Conservation (phyloP, 768 basidiomycete genomes). For the Candolleomyces aberdarensis region DNA sequence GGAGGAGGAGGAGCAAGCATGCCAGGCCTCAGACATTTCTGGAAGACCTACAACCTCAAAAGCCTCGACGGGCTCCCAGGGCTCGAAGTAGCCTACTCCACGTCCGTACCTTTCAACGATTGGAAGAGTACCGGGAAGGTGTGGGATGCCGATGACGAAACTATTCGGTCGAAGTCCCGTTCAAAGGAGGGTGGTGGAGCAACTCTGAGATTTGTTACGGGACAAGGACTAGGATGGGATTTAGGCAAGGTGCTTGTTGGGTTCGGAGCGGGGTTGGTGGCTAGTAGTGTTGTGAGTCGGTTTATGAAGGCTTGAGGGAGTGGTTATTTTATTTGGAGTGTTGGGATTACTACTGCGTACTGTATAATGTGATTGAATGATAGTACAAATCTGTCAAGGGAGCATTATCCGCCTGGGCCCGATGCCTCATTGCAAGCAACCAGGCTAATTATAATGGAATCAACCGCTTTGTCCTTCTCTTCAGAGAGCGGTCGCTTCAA, state of each 20-base stretch:
- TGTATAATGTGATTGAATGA: no score
- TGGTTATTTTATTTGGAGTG: no score
- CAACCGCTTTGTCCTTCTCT: no score
- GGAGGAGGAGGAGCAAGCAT: no score
- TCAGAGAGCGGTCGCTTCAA: no score
- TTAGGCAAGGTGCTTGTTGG: not conserved
- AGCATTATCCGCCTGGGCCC: no score
- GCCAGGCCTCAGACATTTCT: constrained; percentile 46
- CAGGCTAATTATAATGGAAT: no score
- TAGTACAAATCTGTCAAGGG: no score
- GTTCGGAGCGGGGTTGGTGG: not conserved
- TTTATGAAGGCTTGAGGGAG: no score
- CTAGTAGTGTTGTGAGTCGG: not conserved
- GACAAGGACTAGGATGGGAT: not conserved
- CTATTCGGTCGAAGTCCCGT: not conserved
- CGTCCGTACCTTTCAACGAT: not conserved
- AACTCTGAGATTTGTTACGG: not conserved
- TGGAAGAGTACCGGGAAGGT: not conserved
- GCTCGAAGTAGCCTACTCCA: constrained; percentile 23
- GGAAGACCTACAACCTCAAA: constrained; percentile 39
- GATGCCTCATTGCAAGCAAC: no score
- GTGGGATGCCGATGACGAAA: not conserved
- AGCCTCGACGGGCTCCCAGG: constrained; percentile 31
- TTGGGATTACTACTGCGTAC: no score
- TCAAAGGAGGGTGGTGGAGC: not conserved